A percentile compares a stretch with the other conserved stretches of the same genome.
Conservation (phyloP, 176 grass and related monocot genomes). For the Triticum dicoccoides region DNA sequence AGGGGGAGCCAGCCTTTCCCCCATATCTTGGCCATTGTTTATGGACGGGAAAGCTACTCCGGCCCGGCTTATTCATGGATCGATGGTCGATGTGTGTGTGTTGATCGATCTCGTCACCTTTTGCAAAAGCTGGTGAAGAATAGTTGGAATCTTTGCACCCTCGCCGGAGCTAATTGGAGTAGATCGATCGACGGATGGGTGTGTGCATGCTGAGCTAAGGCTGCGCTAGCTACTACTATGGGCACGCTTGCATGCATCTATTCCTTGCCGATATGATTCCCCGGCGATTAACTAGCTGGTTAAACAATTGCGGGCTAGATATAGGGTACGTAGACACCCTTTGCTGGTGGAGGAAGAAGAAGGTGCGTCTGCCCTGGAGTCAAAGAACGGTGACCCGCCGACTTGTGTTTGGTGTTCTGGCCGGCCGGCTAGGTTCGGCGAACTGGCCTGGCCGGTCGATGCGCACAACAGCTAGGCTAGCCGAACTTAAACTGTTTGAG, state of each 20-base stretch:
- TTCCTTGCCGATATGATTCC: slow-evolving; percentile 25
- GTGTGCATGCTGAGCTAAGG: slow-evolving; percentile 25
- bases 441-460: not conserved
- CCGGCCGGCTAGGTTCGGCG: not conserved
- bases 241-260: slow-evolving; percentile 14
- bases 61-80: not conserved
- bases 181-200: not conserved
- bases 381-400: not conserved
- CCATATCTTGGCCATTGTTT: slow-evolving; percentile 39
- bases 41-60: slow-evolving; percentile 14
- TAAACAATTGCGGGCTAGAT: slow-evolving; percentile 1
- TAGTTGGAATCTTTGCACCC: slow-evolving; percentile 33
- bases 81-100: not conserved
- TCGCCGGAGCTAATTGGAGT: slow-evolving; percentile 2
- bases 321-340: not conserved
- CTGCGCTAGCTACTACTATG: not conserved
- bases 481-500: slow-evolving; percentile 10
- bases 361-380: not conserved
- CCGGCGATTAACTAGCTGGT: not conserved
- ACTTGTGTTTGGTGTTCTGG: not conserved
- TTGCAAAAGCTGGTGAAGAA: slow-evolving; percentile 40
- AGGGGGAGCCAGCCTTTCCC: slow-evolving; percentile 16
- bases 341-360: slow-evolving; percentile 20
- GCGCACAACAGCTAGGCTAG: not conserved
- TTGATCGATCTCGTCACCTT: slow-evolving; percentile 8